Conservation (phyloP, 768 basidiomycete genomes). For the Lanmaoa pseudosensibilis region DNA sequence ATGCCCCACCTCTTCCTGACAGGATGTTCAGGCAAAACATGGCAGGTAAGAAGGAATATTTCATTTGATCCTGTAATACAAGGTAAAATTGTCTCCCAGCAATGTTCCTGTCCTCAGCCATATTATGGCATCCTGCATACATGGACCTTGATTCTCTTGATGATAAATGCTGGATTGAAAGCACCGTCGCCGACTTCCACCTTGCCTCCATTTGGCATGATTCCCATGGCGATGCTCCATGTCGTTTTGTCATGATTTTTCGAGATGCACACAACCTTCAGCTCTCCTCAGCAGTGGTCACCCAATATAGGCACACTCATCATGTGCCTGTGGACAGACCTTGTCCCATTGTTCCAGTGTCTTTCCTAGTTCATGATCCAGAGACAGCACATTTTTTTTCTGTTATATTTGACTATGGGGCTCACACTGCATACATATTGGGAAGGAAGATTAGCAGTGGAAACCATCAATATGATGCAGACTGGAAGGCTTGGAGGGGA, state of each 20-base stretch:
- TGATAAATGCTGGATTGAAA: not conserved
- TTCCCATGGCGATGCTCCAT: not conserved
- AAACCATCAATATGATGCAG: not conserved
- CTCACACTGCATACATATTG: not conserved
- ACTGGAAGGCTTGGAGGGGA: slow-evolving; percentile 1
- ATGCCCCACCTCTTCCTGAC: too few species aligned
- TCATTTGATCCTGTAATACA: too few species aligned
- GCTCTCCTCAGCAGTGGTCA: not conserved
- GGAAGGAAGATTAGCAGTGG: not conserved
- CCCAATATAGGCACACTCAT: not conserved
- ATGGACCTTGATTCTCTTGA: not conserved
- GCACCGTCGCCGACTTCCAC: slow-evolving; percentile 1
- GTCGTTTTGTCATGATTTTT: not conserved
- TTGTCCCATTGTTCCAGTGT: not conserved
- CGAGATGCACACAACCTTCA: not conserved
- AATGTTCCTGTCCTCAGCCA: not conserved
- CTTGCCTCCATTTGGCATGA: slow-evolving; percentile 5
- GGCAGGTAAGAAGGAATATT: too few species aligned
- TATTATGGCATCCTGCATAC: slow-evolving; percentile 6
- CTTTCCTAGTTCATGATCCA: not conserved
- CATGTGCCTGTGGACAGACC: not conserved
- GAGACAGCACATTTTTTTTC: not conserved
- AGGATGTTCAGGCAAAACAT: too few species aligned
- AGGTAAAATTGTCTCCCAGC: not conserved
- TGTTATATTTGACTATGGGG: not conserved